Evolutionary conservation across 2,329 filamentous ascomycete species (phyloP).

Genomic region (Penicillium sp.): DNA sequence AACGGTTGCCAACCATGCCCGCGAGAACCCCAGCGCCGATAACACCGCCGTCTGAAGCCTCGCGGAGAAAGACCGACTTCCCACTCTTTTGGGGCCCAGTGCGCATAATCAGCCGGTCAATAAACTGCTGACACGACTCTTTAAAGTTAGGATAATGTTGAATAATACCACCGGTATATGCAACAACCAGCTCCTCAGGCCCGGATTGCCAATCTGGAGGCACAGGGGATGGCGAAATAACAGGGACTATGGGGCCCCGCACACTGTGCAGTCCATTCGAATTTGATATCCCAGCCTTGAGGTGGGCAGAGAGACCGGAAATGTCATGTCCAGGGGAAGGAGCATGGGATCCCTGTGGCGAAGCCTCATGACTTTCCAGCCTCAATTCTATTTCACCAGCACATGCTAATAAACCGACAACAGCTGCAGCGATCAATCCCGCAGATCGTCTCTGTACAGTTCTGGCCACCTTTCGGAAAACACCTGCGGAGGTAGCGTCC

Average conservation of each 20-base stretch:
- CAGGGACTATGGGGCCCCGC: constrained; percentile 42
- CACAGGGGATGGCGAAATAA: constrained; percentile 39
- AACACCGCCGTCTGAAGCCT: constrained; percentile 60
- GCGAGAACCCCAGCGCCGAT: constrained; percentile 61
- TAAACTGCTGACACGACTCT: constrained; percentile 69
- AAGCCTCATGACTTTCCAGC: constrained; percentile 44
- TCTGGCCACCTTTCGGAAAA: constrained; percentile 70
- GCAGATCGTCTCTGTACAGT: constrained; percentile 75
- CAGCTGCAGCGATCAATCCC: constrained; percentile 73
- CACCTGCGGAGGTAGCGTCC: constrained; percentile 63
- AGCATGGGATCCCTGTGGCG: constrained; percentile 33
- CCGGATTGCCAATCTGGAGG: constrained; percentile 49
- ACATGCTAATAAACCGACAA: constrained; percentile 70
- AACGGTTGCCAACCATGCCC: constrained; percentile 47
- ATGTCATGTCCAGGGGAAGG: constrained; percentile 34
- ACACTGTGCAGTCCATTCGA: constrained; percentile 17
- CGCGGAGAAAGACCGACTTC: constrained; percentile 57
- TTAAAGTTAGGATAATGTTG: constrained; percentile 78
- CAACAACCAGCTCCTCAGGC: constrained; percentile 70
- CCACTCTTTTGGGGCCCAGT: constrained; percentile 51
- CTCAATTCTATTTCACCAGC: constrained; percentile 66
- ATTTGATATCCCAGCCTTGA: constrained; percentile 5
- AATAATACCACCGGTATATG: constrained; percentile 81
- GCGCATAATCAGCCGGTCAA: constrained; percentile 61
- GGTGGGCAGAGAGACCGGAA: constrained; percentile 24